Base-by-base conservation (phyloP, 257 asterid species). In the Capsicum pubescens region DNA sequence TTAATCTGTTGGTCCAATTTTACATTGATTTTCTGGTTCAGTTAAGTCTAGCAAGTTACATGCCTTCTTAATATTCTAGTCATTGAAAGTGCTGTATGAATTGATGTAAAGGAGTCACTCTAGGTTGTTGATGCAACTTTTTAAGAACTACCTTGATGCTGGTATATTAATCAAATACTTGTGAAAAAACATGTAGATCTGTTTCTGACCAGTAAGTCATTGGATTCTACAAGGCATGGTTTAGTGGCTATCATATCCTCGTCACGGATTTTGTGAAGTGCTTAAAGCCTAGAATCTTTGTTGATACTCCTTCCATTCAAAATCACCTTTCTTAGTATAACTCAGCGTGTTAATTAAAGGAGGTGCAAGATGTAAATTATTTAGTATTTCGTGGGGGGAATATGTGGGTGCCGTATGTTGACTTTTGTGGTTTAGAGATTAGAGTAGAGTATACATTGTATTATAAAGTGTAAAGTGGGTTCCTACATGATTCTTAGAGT, bases 271-370 rank as follows among this genome's bases (percentile, higher is more conserved):
- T 12, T 13, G 13, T 13, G 13, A 21, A 74, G 46, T 74, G n/a
- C 81, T 74, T 50, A 74, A 74, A 12, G 4, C 21, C 19, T 50
- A 60, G 61, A 67, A 74, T 21, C 81, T 50, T 50, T 3, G 0
- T 74, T 12, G 42, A 74, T 74, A 74, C 80, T 48, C 60, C 59
- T 26, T 72, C 12, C 80, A 74, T 74, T 13, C n/a, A 8, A 74
- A 72, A 21, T 74, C 17, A 48, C 5, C 21, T 52, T 19, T 50
- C 60, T 74, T 74, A 74, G 80, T 19, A 14, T 74, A 52, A 19
- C 10, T 50, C 19, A 50, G 60, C 5, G 36, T 50, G 44, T 74
- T 12, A 74, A 50, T 74, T 12, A 74, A 50, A 50, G 44, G 60
- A 4, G 26, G 77, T 39, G 55, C 32, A 69, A 69, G 78, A 44